phyloP scores from a whole-genome alignment of 345 rosid genomes.

The Angophora floribunda region DNA sequence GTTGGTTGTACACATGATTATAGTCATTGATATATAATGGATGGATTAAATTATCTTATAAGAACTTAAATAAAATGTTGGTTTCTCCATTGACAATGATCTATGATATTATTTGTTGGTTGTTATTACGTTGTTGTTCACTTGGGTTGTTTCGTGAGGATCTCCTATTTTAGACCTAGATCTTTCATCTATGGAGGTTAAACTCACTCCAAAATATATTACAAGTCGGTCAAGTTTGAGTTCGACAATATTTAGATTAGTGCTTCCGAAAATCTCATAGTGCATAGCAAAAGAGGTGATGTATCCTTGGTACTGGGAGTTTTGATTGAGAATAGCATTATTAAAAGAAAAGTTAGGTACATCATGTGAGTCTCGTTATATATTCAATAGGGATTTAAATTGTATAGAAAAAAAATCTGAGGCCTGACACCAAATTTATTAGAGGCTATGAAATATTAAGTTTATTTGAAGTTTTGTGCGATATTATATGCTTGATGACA shows the following conservation, averaged over 20 bases:
- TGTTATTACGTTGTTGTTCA: not conserved
- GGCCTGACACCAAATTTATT: not conserved
- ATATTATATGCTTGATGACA: not conserved
- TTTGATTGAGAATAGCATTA: not conserved
- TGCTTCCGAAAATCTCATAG: not conserved
- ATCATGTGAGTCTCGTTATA: not conserved
- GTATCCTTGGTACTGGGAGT: not conserved
- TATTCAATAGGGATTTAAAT: not conserved
- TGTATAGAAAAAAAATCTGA: not conserved
- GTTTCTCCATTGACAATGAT: not conserved
- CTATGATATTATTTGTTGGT: not conserved
- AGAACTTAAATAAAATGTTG: not conserved
- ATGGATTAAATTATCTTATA: not conserved
- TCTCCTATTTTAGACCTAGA: not conserved
- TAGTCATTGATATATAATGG: not conserved
- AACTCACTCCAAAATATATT: not conserved
- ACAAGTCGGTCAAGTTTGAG: not conserved
- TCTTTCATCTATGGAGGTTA: not conserved
- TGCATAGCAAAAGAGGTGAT: too few relatives aligned
- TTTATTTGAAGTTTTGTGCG: not conserved
- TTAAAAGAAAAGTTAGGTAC: not conserved
- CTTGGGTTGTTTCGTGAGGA: not conserved
- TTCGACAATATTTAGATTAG: not conserved
- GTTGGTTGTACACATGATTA: not conserved
- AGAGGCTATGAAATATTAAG: not conserved